Evolutionary conservation across 1,139 yeast species (phyloP), one percentile per base, ranked within the genome.

Genomic region (Kurtzmaniella quercitrusa): DNA sequence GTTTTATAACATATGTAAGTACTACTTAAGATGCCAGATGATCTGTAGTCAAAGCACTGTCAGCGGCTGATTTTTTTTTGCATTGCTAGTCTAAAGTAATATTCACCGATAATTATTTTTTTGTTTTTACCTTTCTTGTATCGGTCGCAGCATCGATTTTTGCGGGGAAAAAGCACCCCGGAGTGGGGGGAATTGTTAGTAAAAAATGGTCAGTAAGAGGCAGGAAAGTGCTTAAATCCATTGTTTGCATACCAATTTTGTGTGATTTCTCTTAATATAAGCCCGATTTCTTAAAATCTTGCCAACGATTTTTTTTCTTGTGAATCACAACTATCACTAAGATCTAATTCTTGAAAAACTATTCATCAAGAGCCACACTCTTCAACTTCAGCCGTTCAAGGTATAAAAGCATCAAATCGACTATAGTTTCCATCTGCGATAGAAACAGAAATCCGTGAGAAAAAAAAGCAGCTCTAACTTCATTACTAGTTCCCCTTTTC

Each of bases 91-190:
- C 30, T 11, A 4, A 11, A 14, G 30, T 9, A 14, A 26, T 26
- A 14, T 26, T 26, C 12, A 26, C 9, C 30, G 12, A 26, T 8
- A 14, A 12, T 30, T 30, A 12, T 12, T 30, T 14, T 30, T 30
- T 14, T 30, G 16, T 30, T 30, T 12, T 30, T 30, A 16, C 18
- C 8, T 4, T 30, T 30, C 34, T 30, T 8, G 16, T 16, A 5
- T 5, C 5, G 8, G 5, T 30, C 18, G 34, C 18, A 30, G 34
- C 16, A 14, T 14, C 34, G 15, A 14, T 30, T 30, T 30, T 30
- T 30, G 34, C 34, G 34, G 34, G 34, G 34, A 30, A 22, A 22
- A 14, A 30, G 16, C 34, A 14, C 34, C 34, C 34, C 34, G 34
- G 34, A 30, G 34, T 30, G 34, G 34, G 34, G 26, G 34, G 34